phyloP scores from a whole-genome alignment of 164 flowering plant genomes.

The Paratinospora sagittata region DNA sequence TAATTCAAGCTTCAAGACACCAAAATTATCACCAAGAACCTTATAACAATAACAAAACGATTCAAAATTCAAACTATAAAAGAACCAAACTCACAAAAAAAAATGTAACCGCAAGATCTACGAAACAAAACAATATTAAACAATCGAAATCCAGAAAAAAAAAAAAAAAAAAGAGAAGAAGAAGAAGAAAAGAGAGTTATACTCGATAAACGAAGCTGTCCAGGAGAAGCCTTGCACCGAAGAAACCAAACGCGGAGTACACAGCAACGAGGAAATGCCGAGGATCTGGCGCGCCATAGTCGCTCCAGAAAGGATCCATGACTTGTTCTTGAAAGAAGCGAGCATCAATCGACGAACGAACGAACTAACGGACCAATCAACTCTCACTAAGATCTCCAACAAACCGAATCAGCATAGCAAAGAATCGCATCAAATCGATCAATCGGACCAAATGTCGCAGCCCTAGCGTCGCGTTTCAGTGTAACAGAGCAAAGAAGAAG shows the following conservation, averaged over 20 bases:
- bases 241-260: not conserved
- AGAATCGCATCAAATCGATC: not conserved
- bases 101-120: not conserved
- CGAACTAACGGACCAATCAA: not conserved
- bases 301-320: not conserved
- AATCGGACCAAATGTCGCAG: not conserved
- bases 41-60: not conserved
- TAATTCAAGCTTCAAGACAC: not conserved
- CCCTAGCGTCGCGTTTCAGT: too few relatives aligned
- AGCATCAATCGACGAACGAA: not conserved
- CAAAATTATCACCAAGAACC: not conserved
- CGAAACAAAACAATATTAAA: not conserved
- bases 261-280: not conserved
- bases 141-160: too few relatives aligned
- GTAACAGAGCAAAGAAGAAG: too few relatives aligned
- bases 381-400: not conserved
- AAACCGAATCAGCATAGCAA: not conserved
- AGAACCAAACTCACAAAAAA: not conserved
- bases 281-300: not conserved
- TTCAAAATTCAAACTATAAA: not conserved
- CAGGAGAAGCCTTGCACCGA: not conserved
- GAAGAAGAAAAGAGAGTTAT: not conserved
- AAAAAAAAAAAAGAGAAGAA: not conserved
- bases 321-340: not conserved
- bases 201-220: not conserved